Evolutionary conservation across 2,329 filamentous ascomycete genomes (phyloP).

Genomic region (Calonectria pteridis): DNA sequence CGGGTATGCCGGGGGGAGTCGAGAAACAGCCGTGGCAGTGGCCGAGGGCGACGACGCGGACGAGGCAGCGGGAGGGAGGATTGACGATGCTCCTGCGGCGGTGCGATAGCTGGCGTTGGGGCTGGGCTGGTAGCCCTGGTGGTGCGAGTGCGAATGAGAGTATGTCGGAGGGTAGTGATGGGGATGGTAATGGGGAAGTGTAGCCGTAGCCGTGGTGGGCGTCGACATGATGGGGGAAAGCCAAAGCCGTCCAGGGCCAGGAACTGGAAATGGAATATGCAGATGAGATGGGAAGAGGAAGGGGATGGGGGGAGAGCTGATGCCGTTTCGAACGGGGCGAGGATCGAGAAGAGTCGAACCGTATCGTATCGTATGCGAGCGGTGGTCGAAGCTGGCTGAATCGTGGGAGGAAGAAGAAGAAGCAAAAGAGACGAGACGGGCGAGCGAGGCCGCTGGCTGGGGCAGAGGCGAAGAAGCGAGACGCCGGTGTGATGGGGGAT

Average conservation of each 20-base stretch:
- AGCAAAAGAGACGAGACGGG: slow-evolving; percentile 32
- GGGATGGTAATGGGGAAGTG: slow-evolving; percentile 76
- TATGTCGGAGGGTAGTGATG: slow-evolving; percentile 71
- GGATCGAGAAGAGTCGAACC: slow-evolving; percentile 17
- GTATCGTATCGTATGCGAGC: slow-evolving; percentile 30
- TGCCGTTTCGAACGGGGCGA: slow-evolving; percentile 38
- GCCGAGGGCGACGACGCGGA: slow-evolving; percentile 43
- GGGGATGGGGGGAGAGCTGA: slow-evolving; percentile 16
- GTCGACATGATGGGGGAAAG: slow-evolving; percentile 75
- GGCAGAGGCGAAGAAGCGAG: slow-evolving; percentile 24
- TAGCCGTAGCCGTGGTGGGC: slow-evolving; percentile 81
- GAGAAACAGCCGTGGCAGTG: slow-evolving; percentile 34
- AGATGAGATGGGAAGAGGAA: slow-evolving; percentile 22
- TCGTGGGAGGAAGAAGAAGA: slow-evolving; percentile 26
- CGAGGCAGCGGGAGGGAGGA: slow-evolving; percentile 47
- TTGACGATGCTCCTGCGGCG: slow-evolving; percentile 41
- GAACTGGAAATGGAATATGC: slow-evolving; percentile 28
- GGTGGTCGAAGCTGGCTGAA: slow-evolving; percentile 25
- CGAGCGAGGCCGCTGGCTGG: slow-evolving; percentile 23
- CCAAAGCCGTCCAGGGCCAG: slow-evolving; percentile 42
- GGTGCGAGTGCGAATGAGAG: slow-evolving; percentile 55
- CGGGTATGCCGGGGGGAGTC: slow-evolving; percentile 45
- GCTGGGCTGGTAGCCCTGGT: slow-evolving; percentile 46
- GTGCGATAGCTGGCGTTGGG: slow-evolving; percentile 47
- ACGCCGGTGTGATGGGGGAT: slow-evolving; percentile 23